Evolutionary conservation across 2,329 filamentous ascomycete species (phyloP).

Genomic region (Nothophoma quercina): DNA sequence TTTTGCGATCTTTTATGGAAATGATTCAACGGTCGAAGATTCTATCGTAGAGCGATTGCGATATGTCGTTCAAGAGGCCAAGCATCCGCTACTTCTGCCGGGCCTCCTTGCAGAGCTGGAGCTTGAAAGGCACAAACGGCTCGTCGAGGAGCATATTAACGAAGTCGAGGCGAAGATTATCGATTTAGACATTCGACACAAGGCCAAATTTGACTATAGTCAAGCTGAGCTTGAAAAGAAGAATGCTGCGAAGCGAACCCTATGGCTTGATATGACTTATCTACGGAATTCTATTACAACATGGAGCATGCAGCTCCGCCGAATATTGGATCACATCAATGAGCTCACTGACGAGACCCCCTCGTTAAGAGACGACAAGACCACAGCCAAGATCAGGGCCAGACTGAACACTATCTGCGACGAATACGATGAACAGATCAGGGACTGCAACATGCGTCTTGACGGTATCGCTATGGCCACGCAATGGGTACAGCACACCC

Average conservation of each 20-base stretch:
- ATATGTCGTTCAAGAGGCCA: conserved; percentile 11
- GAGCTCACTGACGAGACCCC: not conserved
- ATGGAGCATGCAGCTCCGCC: conserved; percentile 27
- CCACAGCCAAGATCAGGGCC: conserved; percentile 13
- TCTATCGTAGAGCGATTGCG: conserved; percentile 18
- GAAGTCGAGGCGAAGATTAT: conserved; percentile 25
- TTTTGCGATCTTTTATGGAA: conserved; percentile 27
- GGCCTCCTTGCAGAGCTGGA: conserved; percentile 29
- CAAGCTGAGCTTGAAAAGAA: conserved; percentile 10
- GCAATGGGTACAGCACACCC: no score
- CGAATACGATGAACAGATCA: conserved; percentile 31
- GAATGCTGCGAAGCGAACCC: conserved; percentile 20
- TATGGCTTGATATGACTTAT: conserved; percentile 29
- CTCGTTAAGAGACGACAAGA: not conserved
- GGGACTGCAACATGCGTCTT: conserved; percentile 25
- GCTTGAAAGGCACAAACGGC: conserved; percentile 10
- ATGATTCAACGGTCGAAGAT: conserved; percentile 9
- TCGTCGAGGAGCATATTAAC: conserved; percentile 23
- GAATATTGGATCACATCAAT: conserved; percentile 18
- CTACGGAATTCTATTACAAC: conserved; percentile 23
- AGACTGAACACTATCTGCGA: conserved; percentile 21
- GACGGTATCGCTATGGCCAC: conserved; percentile 38
- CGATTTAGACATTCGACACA: conserved; percentile 14
- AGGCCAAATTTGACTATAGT: not conserved
- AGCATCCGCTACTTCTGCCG: conserved; percentile 24